phyloP scores from a whole-genome alignment of 2,329 filamentous ascomycete genomes.

The Volutella citrinella region DNA sequence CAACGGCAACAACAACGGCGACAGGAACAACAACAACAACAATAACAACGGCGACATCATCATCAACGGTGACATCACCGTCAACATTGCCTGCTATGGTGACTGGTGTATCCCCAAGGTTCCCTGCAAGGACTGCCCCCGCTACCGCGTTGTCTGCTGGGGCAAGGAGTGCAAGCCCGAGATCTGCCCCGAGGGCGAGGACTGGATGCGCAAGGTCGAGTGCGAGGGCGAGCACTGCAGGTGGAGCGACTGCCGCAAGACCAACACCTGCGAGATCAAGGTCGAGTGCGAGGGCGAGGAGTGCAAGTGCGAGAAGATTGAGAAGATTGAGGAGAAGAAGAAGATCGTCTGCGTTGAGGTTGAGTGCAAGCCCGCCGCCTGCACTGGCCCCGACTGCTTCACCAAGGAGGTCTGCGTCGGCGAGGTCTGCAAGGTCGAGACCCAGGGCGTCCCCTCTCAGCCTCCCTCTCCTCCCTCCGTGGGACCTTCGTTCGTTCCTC shows the following conservation, averaged over 20 bases:
- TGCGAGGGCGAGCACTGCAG: background rate
- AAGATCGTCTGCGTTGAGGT: background rate
- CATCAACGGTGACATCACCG: background rate
- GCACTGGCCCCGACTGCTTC: no score
- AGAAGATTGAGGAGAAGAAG: background rate
- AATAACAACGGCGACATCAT: background rate
- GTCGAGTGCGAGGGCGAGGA: background rate
- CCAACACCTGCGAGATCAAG: background rate
- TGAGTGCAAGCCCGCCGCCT: background rate
- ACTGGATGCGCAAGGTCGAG: background rate
- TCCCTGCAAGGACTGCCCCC: background rate
- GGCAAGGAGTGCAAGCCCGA: background rate
- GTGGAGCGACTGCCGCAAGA: background rate
- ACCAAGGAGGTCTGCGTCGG: no score
- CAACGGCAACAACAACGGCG: background rate
- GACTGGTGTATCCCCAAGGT: background rate
- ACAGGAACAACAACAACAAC: background rate
- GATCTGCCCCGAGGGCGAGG: background rate
- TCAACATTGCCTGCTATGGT: constrained; percentile 7
- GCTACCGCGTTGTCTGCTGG: background rate
- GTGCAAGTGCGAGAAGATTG: background rate
- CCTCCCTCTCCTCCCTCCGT: background rate
- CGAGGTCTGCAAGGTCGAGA: background rate
- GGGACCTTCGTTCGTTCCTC: no score
- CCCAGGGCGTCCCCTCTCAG: no score